Evolutionary conservation across 805 yeast species (phyloP).

Genomic region (Sungouiozyma ichnusensis): DNA sequence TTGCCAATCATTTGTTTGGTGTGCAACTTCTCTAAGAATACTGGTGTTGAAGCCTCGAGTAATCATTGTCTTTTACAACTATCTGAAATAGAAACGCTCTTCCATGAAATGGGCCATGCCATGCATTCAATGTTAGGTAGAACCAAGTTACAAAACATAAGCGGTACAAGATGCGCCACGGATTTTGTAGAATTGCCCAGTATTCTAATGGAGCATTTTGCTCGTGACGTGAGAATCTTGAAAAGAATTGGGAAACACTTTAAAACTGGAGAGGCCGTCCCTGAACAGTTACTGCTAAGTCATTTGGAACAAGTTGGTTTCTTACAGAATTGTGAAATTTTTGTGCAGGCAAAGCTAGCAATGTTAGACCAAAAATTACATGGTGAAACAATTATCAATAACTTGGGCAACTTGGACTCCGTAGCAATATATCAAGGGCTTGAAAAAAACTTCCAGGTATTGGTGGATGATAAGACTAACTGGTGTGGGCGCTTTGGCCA

Average conservation of each 20-base stretch:
- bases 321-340: constrained; percentile 62
- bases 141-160: constrained; percentile 78
- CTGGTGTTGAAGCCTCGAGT: constrained; percentile 23
- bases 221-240: constrained; percentile 69
- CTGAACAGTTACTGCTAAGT: constrained; percentile 37
- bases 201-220: constrained; percentile 90
- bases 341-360: constrained; percentile 85
- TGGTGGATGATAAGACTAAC: constrained; percentile 58
- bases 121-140: constrained; percentile 95
- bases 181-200: constrained; percentile 97
- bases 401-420: constrained; percentile 40
- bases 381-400: constrained; percentile 26
- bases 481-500: constrained; percentile 97
- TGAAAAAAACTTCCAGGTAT: constrained; percentile 48
- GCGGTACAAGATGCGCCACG: constrained; percentile 91
- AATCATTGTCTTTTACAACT: constrained; percentile 52
- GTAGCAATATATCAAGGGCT: constrained; percentile 54
- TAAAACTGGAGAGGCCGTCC: constrained; percentile 50
- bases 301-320: constrained; percentile 43
- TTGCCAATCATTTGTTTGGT: constrained; percentile 83
- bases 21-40: constrained; percentile 57
- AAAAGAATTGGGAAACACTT: constrained; percentile 60
- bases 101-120: constrained; percentile 99
- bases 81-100: constrained; percentile 82
- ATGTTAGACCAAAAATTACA: constrained; percentile 77